These are phyloP conservation scores for Fusarium foetens DNA, from an alignment of 2,329 filamentous ascomycete genomes.

Conservation along the genomic window DNA sequence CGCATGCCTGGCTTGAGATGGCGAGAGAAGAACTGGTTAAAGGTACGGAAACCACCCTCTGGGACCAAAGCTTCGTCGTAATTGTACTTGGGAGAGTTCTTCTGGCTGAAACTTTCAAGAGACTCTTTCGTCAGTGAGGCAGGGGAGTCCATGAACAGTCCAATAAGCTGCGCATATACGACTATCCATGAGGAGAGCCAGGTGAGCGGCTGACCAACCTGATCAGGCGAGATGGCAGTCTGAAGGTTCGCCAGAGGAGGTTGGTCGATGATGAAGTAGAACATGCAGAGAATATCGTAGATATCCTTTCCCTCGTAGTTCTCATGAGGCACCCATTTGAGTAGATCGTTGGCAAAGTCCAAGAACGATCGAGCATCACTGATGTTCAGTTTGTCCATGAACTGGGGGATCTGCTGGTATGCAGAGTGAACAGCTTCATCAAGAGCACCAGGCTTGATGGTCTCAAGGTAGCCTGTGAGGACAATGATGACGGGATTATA, in stretches of 20 bases:
- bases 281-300: constrained; percentile 5
- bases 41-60: constrained; percentile 8
- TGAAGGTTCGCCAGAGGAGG: not conserved
- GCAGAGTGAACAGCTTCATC: not conserved
- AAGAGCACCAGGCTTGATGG: not conserved
- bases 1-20: constrained; percentile 6
- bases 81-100: constrained; percentile 7
- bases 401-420: not conserved
- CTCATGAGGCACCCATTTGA: constrained; percentile 10
- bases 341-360: constrained; percentile 13
- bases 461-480: not conserved
- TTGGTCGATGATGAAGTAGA: constrained; percentile 12
- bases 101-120: not conserved
- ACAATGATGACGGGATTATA: not conserved
- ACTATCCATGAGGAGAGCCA: constrained; percentile 19
- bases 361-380: constrained; percentile 1
- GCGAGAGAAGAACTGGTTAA: constrained; percentile 8
- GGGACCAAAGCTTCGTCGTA: constrained; percentile 5
- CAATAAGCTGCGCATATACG: constrained; percentile 9
- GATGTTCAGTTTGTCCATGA: constrained; percentile 17
- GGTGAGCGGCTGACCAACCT: not conserved
- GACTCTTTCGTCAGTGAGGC: not conserved
- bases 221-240: not conserved
- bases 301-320: constrained; percentile 1
- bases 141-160: constrained; percentile 8